A percentile compares a stretch with the other conserved stretches of the same genome.
These are phyloP conservation scores for Coemansia sp. DNA, from an alignment of 192 early-diverging fungal species.

Conservation along the genomic window DNA sequence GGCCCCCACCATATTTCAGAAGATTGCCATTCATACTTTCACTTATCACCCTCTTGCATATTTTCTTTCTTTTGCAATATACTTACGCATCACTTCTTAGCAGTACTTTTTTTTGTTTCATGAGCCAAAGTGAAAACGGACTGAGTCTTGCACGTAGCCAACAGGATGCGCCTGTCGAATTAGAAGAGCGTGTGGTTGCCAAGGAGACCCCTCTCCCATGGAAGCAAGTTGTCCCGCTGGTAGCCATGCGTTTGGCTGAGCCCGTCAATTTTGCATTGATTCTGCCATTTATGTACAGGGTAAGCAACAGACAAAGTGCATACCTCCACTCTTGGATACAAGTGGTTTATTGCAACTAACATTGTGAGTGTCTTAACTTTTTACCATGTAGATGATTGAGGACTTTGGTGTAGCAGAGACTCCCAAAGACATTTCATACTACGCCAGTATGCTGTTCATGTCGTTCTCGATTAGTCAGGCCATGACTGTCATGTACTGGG, in stretches of 20 bases:
- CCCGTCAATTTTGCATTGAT: constrained; percentile 75
- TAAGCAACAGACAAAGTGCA: background rate
- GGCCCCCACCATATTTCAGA: no score
- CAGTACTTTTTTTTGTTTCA: background rate
- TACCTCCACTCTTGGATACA: background rate
- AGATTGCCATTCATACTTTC: background rate
- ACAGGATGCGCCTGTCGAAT: background rate
- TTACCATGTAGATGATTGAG: constrained; percentile 18
- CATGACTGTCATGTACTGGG: constrained; percentile 64
- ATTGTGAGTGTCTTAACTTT: background rate
- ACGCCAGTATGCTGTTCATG: constrained; percentile 56
- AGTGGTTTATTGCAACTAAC: background rate
- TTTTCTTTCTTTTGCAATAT: background rate
- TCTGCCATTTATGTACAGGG: constrained; percentile 57
- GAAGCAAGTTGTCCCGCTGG: constrained; percentile 32
- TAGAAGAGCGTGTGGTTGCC: background rate
- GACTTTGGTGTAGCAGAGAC: constrained; percentile 58
- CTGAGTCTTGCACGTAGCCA: background rate
- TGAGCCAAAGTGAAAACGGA: background rate
- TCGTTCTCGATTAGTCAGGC: constrained; percentile 56
- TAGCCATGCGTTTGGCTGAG: constrained; percentile 60
- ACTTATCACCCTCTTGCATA: background rate
- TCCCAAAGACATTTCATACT: constrained; percentile 77
- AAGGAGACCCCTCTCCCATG: constrained; percentile 54
- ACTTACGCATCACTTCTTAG: background rate